A percentile compares a stretch with the other conserved stretches of the same genome.
phyloP scores from a whole-genome alignment of 345 rosid genomes.

The Boechera retrofracta region DNA sequence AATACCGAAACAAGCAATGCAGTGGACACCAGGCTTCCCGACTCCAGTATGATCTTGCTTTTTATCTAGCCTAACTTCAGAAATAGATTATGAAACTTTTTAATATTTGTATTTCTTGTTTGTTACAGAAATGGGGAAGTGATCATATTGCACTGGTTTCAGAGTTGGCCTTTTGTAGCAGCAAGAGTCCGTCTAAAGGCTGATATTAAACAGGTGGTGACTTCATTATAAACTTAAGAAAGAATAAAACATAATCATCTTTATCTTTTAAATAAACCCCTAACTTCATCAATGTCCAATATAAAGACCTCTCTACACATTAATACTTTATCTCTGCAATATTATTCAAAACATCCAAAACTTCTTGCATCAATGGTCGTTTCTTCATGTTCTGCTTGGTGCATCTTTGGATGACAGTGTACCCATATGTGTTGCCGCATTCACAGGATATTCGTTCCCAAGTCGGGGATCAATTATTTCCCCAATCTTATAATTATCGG shows the following conservation, averaged over 20 bases:
- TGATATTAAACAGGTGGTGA: slow-evolving; percentile 31
- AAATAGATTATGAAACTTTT: not conserved
- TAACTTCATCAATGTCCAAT: not conserved
- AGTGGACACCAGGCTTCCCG: slow-evolving; percentile 89
- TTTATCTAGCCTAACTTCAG: not conserved
- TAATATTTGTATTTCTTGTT: not conserved
- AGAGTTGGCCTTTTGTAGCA: slow-evolving; percentile 62
- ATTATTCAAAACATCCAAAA: not conserved
- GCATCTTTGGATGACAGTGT: slow-evolving; percentile 28
- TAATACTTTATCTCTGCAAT: slow-evolving; percentile 5
- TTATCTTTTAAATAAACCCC: not conserved
- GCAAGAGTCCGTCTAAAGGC: slow-evolving; percentile 9
- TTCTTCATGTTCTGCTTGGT: not conserved
- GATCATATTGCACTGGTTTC: slow-evolving; percentile 93
- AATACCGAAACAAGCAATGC: slow-evolving; percentile 84
- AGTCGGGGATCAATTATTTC: slow-evolving; percentile 15
- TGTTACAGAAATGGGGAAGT: slow-evolving; percentile 93
- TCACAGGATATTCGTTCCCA: slow-evolving; percentile 16
- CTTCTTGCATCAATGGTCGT: slow-evolving; percentile 21
- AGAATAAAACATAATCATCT: too few species aligned
- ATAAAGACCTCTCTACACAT: not conserved
- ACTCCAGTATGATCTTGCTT: slow-evolving; percentile 60
- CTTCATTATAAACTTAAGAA: slow-evolving; percentile 1
- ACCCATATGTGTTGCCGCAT: not conserved
- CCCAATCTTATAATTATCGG: not conserved